A percentile compares a stretch with the other conserved stretches of the same genome.
These are phyloP conservation scores for Penicillium sp. DNA, from an alignment of 2,329 filamentous ascomycete species.

Conservation along the genomic window DNA sequence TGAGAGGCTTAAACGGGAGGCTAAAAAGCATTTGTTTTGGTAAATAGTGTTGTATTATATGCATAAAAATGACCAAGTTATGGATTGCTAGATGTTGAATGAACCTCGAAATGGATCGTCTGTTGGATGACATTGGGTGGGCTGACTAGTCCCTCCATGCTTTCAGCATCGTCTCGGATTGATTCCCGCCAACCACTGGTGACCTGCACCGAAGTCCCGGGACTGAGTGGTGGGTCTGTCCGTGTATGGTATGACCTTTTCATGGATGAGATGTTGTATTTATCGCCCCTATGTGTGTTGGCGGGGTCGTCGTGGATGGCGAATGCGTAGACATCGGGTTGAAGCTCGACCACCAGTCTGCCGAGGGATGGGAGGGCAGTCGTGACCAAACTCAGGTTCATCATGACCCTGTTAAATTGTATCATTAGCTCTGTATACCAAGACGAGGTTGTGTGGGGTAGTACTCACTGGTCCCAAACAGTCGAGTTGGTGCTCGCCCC, in stretches of 20 bases:
- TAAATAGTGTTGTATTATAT: neutral
- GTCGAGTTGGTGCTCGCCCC: slow-evolving; percentile 14
- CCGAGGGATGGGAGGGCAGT: slow-evolving; percentile 16
- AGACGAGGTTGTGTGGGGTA: neutral
- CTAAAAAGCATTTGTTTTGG: neutral
- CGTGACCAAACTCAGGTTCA: slow-evolving; percentile 18
- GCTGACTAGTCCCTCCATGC: slow-evolving; percentile 9
- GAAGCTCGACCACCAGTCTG: slow-evolving; percentile 16
- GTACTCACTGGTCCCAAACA: slow-evolving; percentile 19
- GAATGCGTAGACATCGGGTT: slow-evolving; percentile 14
- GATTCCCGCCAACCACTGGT: slow-evolving; percentile 14
- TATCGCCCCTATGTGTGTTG: neutral
- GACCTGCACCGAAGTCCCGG: slow-evolving; percentile 1
- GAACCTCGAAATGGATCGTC: slow-evolving; percentile 16
- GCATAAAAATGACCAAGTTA: neutral
- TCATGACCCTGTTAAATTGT: slow-evolving; percentile 7
- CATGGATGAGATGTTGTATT: slow-evolving; percentile 8
- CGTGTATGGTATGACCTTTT: neutral
- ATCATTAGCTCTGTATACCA: neutral
- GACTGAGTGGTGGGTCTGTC: neutral
- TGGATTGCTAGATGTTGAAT: neutral
- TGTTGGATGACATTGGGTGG: slow-evolving; percentile 11
- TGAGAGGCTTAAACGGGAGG: neutral
- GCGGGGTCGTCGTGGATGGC: slow-evolving; percentile 9
- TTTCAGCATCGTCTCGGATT: slow-evolving; percentile 8